A percentile compares a stretch with the other conserved stretches of the same genome.
These are phyloP conservation scores for Solanum okadae DNA, from an alignment of 257 asterid species.

Conservation along the genomic window DNA sequence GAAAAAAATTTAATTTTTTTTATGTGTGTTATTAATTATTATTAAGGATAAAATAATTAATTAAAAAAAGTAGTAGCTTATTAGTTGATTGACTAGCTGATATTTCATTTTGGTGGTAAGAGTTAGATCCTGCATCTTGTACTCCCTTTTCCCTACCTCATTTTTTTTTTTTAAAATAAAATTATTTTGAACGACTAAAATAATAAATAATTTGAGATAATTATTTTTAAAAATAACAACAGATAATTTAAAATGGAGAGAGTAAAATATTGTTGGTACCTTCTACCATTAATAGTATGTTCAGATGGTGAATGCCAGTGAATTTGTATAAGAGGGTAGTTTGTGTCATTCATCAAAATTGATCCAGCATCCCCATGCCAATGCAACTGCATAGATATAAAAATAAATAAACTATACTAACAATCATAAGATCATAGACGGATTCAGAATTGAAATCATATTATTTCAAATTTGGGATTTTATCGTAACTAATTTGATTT, in stretches of 20 bases:
- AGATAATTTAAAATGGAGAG: background rate
- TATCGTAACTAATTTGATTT: background rate
- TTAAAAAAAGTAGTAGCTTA: background rate
- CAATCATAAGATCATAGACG: rapidly evolving
- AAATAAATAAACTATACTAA: background rate
- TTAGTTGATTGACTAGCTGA: background rate
- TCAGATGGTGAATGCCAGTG: constrained; percentile 91
- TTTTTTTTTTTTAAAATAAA: too few species aligned
- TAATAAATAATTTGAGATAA: background rate
- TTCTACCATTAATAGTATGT: constrained; percentile 56
- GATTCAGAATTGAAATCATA: background rate
- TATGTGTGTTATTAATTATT: background rate
- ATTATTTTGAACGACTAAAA: background rate
- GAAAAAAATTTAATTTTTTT: background rate
- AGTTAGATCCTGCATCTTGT: background rate
- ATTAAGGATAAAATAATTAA: background rate
- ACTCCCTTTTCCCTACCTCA: background rate
- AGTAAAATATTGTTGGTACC: constrained; percentile 5
- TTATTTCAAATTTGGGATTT: rapidly evolving
- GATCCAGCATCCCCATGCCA: constrained; percentile 65
- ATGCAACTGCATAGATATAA: constrained; percentile 20
- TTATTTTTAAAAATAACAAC: background rate
- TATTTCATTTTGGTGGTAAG: too few species aligned
- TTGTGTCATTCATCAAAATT: constrained; percentile 22
- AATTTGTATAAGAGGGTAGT: constrained; percentile 35